Evolutionary conservation across 306 rosid species (phyloP).

Genomic region (Ormosia semicastrata): DNA sequence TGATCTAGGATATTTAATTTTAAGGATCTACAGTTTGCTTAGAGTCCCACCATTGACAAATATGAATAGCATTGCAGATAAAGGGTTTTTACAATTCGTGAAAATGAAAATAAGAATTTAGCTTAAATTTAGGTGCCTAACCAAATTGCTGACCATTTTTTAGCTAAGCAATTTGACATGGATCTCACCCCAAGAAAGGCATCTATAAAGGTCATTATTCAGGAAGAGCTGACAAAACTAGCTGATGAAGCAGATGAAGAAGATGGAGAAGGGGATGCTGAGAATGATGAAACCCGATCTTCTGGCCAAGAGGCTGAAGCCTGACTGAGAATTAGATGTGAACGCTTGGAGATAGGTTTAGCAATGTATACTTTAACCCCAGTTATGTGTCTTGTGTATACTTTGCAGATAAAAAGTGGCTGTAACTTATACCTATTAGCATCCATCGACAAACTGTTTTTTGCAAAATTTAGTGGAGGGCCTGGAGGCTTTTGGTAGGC

Average conservation of each 20-base stretch:
- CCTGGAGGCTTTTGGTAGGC: constrained; percentile 20
- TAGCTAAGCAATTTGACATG: constrained; percentile 46
- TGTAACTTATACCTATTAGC: constrained; percentile 23
- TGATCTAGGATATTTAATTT: background rate
- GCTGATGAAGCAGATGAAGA: constrained; percentile 62
- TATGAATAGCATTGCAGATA: background rate
- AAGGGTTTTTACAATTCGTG: background rate
- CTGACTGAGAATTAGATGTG: constrained; percentile 31
- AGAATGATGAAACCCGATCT: constrained; percentile 39
- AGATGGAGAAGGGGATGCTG: constrained; percentile 39
- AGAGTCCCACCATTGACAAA: background rate
- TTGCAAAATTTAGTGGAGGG: background rate
- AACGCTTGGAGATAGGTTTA: constrained; percentile 30
- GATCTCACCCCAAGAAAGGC: constrained; percentile 65
- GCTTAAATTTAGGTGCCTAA: background rate
- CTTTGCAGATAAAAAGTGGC: constrained; percentile 4
- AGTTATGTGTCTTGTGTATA: constrained; percentile 1
- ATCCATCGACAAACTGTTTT: constrained; percentile 17
- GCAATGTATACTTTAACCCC: constrained; percentile 19
- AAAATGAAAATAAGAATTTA: background rate
- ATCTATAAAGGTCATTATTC: constrained; percentile 61
- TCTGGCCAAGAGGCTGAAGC: constrained; percentile 51
- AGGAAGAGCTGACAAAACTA: constrained; percentile 67
- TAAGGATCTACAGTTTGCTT: background rate
- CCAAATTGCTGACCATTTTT: constrained; percentile 4